A percentile compares a stretch with the other conserved stretches of the same genome.
phyloP scores from a whole-genome alignment of 768 basidiomycete species.

The Podaxis pistillaris region DNA sequence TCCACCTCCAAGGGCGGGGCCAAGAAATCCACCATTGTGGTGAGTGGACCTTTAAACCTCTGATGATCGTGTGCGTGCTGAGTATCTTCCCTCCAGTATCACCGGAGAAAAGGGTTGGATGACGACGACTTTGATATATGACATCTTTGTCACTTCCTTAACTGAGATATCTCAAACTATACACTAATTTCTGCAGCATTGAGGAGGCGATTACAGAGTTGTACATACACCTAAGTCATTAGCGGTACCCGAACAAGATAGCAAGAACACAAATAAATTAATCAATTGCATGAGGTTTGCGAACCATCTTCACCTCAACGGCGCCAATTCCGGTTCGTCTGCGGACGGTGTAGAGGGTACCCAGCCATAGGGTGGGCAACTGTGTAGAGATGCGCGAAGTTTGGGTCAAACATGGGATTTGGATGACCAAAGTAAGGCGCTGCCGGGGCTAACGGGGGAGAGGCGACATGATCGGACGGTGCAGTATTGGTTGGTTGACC shows the following conservation, averaged over 20 bases:
- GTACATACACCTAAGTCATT: background rate
- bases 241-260: background rate
- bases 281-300: background rate
- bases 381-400: conserved; percentile 6
- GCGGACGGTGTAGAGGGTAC: conserved; percentile 5
- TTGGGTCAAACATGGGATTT: conserved; percentile 1
- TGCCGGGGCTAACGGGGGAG: background rate
- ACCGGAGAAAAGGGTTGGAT: conserved; percentile 64
- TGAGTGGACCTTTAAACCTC: conserved; percentile 23
- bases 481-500: conserved; percentile 8
- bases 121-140: conserved; percentile 66
- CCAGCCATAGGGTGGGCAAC: conserved; percentile 7
- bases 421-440: conserved; percentile 7
- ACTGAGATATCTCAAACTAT: background rate
- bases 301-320: background rate
- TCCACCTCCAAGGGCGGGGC: conserved; percentile 53
- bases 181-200: background rate
- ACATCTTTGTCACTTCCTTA: conserved; percentile 7
- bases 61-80: background rate
- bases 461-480: background rate
- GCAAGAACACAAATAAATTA: background rate
- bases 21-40: conserved; percentile 62
- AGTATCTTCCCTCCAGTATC: conserved; percentile 40
- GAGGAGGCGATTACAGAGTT: background rate
- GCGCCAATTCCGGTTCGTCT: conserved; percentile 11